These are phyloP conservation scores for Fusarium foetens DNA, from an alignment of 2,329 filamentous ascomycete species.

Conservation along the genomic window DNA sequence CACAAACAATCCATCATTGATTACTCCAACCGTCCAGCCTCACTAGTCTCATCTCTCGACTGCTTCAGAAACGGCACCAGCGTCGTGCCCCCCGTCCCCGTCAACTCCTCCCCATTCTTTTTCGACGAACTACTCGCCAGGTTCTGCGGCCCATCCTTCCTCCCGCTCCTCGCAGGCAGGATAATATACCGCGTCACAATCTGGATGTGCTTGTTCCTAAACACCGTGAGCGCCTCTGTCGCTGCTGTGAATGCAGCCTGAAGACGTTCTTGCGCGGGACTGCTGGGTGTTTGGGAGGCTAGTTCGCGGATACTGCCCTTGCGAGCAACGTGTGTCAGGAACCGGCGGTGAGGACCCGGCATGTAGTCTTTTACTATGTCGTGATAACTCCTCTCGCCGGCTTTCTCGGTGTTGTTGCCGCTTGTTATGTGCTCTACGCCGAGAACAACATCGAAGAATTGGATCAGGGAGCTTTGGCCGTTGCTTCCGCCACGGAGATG, in stretches of 20 bases:
- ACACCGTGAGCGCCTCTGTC: conserved; percentile 76
- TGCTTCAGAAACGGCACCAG: conserved; percentile 91
- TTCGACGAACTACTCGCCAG: conserved; percentile 58
- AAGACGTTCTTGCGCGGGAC: conserved; percentile 58
- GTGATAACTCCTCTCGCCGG: conserved; percentile 56
- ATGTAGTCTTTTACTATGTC: conserved; percentile 87
- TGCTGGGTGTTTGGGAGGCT: conserved; percentile 65
- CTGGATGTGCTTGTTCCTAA: conserved; percentile 88
- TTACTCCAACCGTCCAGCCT: conserved; percentile 49
- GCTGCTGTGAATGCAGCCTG: conserved; percentile 72
- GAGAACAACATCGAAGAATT: conserved; percentile 90
- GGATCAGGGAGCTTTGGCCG: conserved; percentile 90
- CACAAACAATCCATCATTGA: neutral
- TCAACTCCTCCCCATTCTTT: conserved; percentile 62
- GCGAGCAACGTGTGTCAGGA: conserved; percentile 75
- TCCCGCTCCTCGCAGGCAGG: conserved; percentile 69
- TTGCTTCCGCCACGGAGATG: conserved; percentile 92
- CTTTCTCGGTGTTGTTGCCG: conserved; percentile 45
- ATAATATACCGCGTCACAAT: conserved; percentile 94
- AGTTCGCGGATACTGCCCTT: conserved; percentile 80
- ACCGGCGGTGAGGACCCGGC: conserved; percentile 83
- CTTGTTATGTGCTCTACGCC: conserved; percentile 77
- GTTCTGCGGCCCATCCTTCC: conserved; percentile 49
- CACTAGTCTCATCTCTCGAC: conserved; percentile 81
- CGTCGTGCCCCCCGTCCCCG: conserved; percentile 87